Evolutionary conservation across 164 flowering plant species (phyloP).

Genomic region (Kingdonia uniflora): DNA sequence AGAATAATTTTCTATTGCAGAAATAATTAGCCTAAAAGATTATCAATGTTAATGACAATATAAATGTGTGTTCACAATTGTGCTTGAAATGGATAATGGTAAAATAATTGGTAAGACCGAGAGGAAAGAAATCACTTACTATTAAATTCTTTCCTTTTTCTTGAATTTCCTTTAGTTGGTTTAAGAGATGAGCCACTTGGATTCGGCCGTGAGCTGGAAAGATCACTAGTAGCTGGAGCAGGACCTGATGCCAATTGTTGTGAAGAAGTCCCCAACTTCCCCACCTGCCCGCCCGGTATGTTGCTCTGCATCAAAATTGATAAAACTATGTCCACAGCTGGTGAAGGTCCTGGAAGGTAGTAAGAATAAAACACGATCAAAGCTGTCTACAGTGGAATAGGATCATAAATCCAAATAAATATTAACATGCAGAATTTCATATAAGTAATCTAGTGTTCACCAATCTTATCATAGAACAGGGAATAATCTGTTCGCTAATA

Average conservation of each 20-base stretch:
- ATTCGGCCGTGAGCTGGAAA: slow-evolving; percentile 44
- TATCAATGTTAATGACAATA: no score
- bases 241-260: slow-evolving; percentile 30
- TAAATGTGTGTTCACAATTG: no score
- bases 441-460: background rate
- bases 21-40: no score
- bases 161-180: slow-evolving; percentile 35
- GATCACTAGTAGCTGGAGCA: slow-evolving; percentile 53
- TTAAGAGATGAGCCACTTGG: slow-evolving; percentile 37
- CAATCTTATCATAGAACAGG: no score
- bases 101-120: background rate
- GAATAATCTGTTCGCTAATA: no score
- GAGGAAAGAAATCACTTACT: slow-evolving; percentile 32
- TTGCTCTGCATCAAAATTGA: slow-evolving; percentile 79
- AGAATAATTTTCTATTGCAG: no score
- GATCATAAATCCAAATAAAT: background rate
- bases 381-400: background rate
- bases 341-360: slow-evolving; percentile 53
- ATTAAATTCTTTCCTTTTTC: slow-evolving; percentile 57
- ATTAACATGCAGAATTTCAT: background rate
- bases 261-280: slow-evolving; percentile 22
- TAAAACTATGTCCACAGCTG: slow-evolving; percentile 80
- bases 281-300: slow-evolving; percentile 31
- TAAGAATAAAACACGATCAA: background rate
- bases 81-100: background rate